Evolutionary conservation across 106 monocot genomes (phyloP).

Genomic region (Phalaenopsis equestris): DNA sequence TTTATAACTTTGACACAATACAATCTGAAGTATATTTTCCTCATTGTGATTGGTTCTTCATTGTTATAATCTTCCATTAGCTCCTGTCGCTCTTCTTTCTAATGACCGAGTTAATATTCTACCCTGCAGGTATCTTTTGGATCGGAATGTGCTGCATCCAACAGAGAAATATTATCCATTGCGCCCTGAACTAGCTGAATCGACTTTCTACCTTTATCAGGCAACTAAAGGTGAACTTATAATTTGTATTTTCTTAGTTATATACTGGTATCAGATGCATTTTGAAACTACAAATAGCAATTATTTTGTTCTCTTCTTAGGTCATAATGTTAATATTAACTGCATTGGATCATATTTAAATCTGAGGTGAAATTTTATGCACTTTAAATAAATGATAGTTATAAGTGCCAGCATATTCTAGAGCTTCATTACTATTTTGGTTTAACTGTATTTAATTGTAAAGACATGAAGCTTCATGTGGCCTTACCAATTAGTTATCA

Average conservation of each 20-base stretch:
- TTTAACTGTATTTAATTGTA: not conserved
- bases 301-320: not conserved
- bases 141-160: constrained; percentile 71
- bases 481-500: not conserved
- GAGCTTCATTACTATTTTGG: not conserved
- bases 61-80: no score
- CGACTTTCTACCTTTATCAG: constrained; percentile 90
- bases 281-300: no score
- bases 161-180: constrained; percentile 96
- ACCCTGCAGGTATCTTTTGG: constrained; percentile 69
- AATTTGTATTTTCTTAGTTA: not conserved
- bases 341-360: not conserved
- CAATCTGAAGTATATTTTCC: no score
- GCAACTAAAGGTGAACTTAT: constrained; percentile 70
- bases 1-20: no score
- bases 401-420: not conserved
- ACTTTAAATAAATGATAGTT: not conserved
- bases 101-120: no score
- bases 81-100: no score
- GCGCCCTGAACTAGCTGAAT: constrained; percentile 91
- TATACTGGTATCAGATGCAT: not conserved
- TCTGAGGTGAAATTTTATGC: not conserved
- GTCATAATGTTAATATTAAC: not conserved
- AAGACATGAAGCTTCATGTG: not conserved
- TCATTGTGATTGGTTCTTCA: no score